These are phyloP conservation scores for Ceratobasidium papillatum DNA, from an alignment of 1,284 basidiomycete species.

Conservation along the genomic window DNA sequence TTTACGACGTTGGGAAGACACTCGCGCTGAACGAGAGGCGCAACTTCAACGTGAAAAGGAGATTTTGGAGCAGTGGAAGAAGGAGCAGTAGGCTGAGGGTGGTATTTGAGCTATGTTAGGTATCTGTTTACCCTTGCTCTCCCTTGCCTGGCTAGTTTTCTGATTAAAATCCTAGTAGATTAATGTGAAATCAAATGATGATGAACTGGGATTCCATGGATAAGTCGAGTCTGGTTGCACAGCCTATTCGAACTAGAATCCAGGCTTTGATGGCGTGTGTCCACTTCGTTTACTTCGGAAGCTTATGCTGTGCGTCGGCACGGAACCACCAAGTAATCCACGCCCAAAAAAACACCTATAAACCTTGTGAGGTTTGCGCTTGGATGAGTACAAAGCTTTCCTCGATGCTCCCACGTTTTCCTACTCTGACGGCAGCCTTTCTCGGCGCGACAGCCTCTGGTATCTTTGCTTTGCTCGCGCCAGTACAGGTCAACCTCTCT, in stretches of 20 bases:
- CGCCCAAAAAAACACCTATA: not conserved
- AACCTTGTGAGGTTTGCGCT: not conserved
- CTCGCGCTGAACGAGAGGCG: not conserved
- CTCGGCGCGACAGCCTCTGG: not conserved
- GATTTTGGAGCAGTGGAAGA: slow-evolving; percentile 25
- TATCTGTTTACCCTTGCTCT: not conserved
- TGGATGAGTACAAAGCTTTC: not conserved
- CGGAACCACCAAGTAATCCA: not conserved
- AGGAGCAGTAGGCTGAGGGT: slow-evolving; percentile 14
- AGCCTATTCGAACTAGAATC: not conserved
- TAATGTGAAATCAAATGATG: too few species aligned
- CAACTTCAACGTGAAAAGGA: slow-evolving; percentile 10
- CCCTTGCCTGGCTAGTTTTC: too few species aligned
- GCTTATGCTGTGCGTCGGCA: not conserved
- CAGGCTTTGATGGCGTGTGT: not conserved
- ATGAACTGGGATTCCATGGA: not conserved
- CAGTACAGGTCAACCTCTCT: slow-evolving; percentile 11
- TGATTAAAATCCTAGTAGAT: too few species aligned
- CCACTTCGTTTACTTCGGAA: not conserved
- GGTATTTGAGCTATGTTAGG: not conserved
- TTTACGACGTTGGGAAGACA: not conserved
- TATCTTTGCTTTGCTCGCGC: not conserved
- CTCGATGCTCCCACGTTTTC: not conserved
- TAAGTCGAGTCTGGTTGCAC: not conserved
- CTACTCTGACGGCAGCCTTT: not conserved